Base-by-base conservation (phyloP, 2,329 filamentous ascomycete genomes). In the Gnomoniopsis smithogilvyi region DNA sequence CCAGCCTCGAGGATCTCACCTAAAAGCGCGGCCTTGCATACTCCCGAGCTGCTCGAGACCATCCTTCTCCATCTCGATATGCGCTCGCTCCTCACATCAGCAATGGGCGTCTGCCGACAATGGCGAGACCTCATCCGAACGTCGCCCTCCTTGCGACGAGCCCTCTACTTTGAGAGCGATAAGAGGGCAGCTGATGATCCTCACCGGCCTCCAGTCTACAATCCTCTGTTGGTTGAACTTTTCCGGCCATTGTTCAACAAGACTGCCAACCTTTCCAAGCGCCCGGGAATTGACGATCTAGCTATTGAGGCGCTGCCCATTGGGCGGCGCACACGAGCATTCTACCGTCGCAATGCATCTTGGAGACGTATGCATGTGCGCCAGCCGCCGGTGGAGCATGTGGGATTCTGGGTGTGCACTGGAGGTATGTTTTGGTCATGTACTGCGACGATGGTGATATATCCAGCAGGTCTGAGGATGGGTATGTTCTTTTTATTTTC, bases 251-350 rank as follows among this genome's bases (percentile, higher is more conserved):
- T 49, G 6, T 56, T 56, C 33, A 33, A 56, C n/a, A 26, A 4
- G 4, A 30, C 30, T 19, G 34, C 15, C 30, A 38, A 8, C 21
- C 12, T 34, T 4, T 30, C 26, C 8, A 30, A 30, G 12, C 46
- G 33, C 19, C 10, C 11, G 17, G 45, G 54, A 7, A 24, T 50
- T 33, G 48, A 56, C 11, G 54, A 56, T 15, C 46, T 50, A n/a
- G 54, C 43, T 15, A 22, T 56, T 22, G 54, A 56, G 22, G 46
- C 21, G n/a, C 54, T 56, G n/a, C 54, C 54, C 33, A 56, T 56
- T 33, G 54, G 54, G 10, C 21, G 14, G 3, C 46, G 22, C 24
- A 48, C 22, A 22, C 14, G 19, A 6, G 54, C 54, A 1, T 50
- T 50, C 33, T 56, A 56, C 15, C 34, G 54, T 1, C 30, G 46